phyloP scores from a whole-genome alignment of 2,329 filamentous ascomycete species.

The Alternaria brassicicola region DNA sequence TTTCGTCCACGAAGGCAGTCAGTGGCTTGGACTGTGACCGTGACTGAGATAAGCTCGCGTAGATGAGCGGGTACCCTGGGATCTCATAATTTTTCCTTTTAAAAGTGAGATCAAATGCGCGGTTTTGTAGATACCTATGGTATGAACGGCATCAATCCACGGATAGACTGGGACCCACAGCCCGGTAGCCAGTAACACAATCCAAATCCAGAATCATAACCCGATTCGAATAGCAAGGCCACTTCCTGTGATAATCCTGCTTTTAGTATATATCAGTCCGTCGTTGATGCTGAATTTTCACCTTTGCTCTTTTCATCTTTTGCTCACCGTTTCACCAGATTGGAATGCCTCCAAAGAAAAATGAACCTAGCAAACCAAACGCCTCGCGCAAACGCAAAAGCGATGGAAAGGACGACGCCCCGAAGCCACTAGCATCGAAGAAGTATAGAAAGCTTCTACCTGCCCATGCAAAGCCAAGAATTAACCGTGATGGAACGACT shows the following conservation, averaged over 20 bases:
- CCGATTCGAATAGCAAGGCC: neutral
- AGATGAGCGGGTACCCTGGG: neutral
- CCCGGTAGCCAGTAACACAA: neutral
- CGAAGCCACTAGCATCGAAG: neutral
- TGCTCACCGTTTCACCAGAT: neutral
- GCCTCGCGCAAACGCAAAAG: neutral
- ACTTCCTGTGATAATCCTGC: neutral
- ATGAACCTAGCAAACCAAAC: neutral
- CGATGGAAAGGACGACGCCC: neutral
- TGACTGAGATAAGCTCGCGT: neutral
- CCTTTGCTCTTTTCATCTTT: neutral
- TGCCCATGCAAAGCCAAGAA: neutral
- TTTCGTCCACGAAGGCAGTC: neutral
- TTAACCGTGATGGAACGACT: neutral
- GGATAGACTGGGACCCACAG: neutral
- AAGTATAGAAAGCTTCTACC: neutral
- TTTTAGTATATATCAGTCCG: neutral
- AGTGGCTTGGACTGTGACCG: neutral
- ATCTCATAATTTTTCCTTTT: neutral
- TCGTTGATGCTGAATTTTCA: neutral
- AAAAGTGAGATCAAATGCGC: neutral
- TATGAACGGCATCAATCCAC: neutral
- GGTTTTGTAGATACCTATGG: neutral
- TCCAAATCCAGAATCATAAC: neutral
- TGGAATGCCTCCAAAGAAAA: neutral